These are phyloP conservation scores for Pogostemon cablin DNA, from an alignment of 257 asterid species.

Conservation along the genomic window DNA sequence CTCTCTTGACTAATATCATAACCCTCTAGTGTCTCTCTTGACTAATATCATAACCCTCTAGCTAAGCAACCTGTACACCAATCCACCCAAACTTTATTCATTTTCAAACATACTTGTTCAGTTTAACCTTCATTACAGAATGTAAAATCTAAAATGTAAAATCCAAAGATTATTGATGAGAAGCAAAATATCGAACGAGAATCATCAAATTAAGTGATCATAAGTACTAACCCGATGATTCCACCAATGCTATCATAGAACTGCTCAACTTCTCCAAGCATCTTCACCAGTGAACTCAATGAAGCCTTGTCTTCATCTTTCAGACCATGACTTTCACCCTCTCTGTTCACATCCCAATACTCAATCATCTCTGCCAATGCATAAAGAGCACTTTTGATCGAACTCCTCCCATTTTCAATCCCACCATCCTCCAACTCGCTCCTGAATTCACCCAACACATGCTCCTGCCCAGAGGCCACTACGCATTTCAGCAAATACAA, in stretches of 20 bases:
- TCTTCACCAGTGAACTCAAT: constrained; percentile 68
- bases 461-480: constrained; percentile 88
- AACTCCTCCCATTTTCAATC: constrained; percentile 44
- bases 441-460: constrained; percentile 57
- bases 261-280: constrained; percentile 77
- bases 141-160: not conserved
- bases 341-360: constrained; percentile 63
- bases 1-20: too few relatives aligned
- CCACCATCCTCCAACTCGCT: constrained; percentile 38
- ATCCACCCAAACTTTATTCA: not conserved
- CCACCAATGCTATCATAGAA: constrained; percentile 97
- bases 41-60: constrained; percentile 1
- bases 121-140: not conserved
- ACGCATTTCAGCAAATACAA: constrained; percentile 78
- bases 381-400: constrained; percentile 69
- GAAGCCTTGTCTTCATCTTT: constrained; percentile 53
- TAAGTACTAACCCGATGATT: constrained; percentile 76
- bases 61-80: constrained; percentile 12
- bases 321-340: constrained; percentile 34
- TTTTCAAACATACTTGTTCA: constrained; percentile 5
- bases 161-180: not conserved
- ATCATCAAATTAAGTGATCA: constrained; percentile 14
- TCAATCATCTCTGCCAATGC: constrained; percentile 90
- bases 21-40: not conserved
- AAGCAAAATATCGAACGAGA: not conserved